These are phyloP conservation scores for Fraxinus americana DNA, from an alignment of 257 asterid species.

Conservation along the genomic window DNA sequence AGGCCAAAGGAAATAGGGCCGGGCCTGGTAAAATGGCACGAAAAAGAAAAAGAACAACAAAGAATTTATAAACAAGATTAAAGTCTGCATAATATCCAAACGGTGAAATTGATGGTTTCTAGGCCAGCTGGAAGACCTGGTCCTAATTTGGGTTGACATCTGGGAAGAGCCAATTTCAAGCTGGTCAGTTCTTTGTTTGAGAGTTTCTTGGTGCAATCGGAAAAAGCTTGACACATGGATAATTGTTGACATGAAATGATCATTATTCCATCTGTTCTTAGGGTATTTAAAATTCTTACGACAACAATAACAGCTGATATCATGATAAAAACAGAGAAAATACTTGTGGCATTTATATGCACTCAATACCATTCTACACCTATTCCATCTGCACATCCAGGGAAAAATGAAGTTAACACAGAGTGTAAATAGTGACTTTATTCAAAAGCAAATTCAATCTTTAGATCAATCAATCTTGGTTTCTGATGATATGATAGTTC, in stretches of 20 bases:
- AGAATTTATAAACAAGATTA: too few species aligned
- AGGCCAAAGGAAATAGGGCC: too few species aligned
- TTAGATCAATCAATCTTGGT: slow-evolving; percentile 27
- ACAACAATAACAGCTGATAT: neutral
- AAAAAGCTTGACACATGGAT: slow-evolving; percentile 28
- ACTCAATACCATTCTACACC: neutral
- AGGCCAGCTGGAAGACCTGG: slow-evolving; percentile 24
- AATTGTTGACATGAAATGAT: neutral
- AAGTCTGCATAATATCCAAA: neutral
- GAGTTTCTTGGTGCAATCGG: slow-evolving; percentile 28
- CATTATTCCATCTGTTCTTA: neutral
- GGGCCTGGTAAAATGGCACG: too few species aligned
- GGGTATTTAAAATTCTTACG: neutral
- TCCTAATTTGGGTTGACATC: slow-evolving; percentile 4
- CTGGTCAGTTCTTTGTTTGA: slow-evolving; percentile 14
- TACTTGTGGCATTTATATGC: slow-evolving; percentile 17
- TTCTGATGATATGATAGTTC: slow-evolving; percentile 31
- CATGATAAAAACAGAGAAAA: neutral
- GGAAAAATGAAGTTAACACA: slow-evolving; percentile 22
- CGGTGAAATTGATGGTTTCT: neutral
- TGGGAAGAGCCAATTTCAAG: neutral
- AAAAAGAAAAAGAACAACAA: too few species aligned
- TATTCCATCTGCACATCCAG: slow-evolving; percentile 24
- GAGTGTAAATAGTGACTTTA: too few species aligned
- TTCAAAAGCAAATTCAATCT: slow-evolving; percentile 17